phyloP scores from a whole-genome alignment of 352 stramenopile genomes.

The Pythium phragmiticola region DNA sequence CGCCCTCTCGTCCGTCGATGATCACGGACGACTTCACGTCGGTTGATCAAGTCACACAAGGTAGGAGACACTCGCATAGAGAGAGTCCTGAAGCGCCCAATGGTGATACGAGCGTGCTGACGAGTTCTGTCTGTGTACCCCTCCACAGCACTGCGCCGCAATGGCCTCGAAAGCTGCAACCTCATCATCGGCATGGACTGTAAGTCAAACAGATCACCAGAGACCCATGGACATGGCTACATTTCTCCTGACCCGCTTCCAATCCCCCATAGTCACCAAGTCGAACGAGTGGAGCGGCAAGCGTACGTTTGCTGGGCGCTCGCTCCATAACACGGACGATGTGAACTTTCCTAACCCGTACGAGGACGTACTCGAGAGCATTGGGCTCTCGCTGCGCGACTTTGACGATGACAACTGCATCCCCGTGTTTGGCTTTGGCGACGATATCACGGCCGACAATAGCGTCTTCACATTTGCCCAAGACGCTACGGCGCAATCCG shows the following conservation, averaged over 20 bases:
- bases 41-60: slow-evolving; percentile 60
- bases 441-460: slow-evolving; percentile 75
- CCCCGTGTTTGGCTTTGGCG: slow-evolving; percentile 81
- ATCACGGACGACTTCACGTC: slow-evolving; percentile 72
- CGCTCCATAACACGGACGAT: slow-evolving; percentile 68
- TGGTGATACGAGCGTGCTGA: not conserved
- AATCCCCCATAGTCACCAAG: slow-evolving; percentile 64
- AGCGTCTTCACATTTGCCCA: slow-evolving; percentile 73
- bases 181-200: slow-evolving; percentile 86
- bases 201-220: slow-evolving; percentile 31
- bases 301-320: slow-evolving; percentile 65
- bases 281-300: slow-evolving; percentile 90
- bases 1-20: slow-evolving; percentile 34
- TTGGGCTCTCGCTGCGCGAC: slow-evolving; percentile 64
- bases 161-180: slow-evolving; percentile 84
- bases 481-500: slow-evolving; percentile 26
- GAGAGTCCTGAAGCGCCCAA: no score
- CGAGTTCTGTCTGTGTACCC: slow-evolving; percentile 8
- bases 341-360: slow-evolving; percentile 61
- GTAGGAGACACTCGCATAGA: not conserved
- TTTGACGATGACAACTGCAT: slow-evolving; percentile 89
- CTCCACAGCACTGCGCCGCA: slow-evolving; percentile 52
- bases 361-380: slow-evolving; percentile 82
- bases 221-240: not conserved
- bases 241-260: not conserved